These are phyloP conservation scores for Trypanosoma congolense DNA, from an alignment of 208 protist species.

Conservation along the genomic window DNA sequence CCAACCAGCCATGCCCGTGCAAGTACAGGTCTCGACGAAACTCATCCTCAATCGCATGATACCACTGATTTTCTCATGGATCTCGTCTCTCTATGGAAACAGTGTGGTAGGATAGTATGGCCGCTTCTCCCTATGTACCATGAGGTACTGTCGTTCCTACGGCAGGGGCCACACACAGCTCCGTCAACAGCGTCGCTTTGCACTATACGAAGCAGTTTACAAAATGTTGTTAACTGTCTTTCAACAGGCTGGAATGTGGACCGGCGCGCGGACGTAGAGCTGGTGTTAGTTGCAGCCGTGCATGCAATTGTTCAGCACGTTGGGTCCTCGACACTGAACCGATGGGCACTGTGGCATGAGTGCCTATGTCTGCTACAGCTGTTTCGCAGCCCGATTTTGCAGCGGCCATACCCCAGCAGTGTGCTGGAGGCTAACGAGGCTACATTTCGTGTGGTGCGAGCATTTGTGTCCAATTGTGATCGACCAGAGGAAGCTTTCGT, in stretches of 20 bases:
- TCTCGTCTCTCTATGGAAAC: conserved; percentile 13
- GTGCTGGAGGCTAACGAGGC: conserved; percentile 17
- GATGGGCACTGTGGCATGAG: conserved; percentile 58
- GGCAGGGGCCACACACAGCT: conserved; percentile 9
- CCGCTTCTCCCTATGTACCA: conserved; percentile 7
- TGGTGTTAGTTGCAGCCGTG: conserved; percentile 24
- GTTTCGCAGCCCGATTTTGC: conserved; percentile 29
- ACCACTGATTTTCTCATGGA: conserved; percentile 4
- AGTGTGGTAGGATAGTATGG: background rate
- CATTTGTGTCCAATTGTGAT: conserved; percentile 53
- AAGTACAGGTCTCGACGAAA: background rate
- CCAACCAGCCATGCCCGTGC: background rate
- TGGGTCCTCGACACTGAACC: conserved; percentile 26
- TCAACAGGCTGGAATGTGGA: background rate
- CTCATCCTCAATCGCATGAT: conserved; percentile 2
- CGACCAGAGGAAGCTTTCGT: conserved; percentile 47
- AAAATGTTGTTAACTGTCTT: background rate
- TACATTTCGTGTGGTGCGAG: conserved; percentile 37
- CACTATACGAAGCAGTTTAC: background rate
- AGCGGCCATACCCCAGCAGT: background rate
- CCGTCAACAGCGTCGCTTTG: conserved; percentile 4
- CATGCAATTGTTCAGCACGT: conserved; percentile 59
- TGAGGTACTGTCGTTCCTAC: conserved; percentile 14
- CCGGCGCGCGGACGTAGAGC: conserved; percentile 1
- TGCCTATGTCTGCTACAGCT: conserved; percentile 31